A percentile compares a stretch with the other conserved stretches of the same genome.
Conservation (phyloP, 768 basidiomycete genomes). For the Leccinum barrowsii region DNA sequence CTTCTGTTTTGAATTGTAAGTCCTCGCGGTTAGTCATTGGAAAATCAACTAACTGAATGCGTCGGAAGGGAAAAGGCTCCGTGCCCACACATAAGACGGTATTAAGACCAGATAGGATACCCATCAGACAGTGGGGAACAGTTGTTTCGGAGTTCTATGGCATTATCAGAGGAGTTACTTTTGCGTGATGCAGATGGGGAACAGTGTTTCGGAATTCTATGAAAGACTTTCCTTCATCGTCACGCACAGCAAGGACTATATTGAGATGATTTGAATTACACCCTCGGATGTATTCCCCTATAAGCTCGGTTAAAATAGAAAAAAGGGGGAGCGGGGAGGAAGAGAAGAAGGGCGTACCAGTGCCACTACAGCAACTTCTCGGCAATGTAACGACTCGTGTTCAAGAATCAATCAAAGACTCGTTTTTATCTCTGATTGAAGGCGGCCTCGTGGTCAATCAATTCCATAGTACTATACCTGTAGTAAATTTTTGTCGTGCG, state of each 20-base stretch:
- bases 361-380: too few relatives aligned
- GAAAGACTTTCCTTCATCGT: neutral
- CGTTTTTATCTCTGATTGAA: too few relatives aligned
- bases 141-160: neutral
- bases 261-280: neutral
- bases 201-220: neutral
- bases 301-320: neutral
- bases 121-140: neutral
- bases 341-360: too few relatives aligned
- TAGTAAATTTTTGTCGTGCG: too few relatives aligned
- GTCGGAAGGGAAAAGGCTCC: neutral
- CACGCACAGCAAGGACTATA: conserved; percentile 13
- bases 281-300: neutral
- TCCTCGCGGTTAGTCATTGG: neutral
- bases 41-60: neutral
- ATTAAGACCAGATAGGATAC: neutral
- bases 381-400: neutral
- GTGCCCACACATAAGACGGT: neutral
- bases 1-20: neutral
- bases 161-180: too few relatives aligned
- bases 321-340: too few relatives aligned
- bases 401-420: too few relatives aligned
- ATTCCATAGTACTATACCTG: too few relatives aligned
- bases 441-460: too few relatives aligned
- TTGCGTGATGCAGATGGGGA: too few relatives aligned